These are phyloP conservation scores for Clonostachys solani DNA, from an alignment of 2,329 filamentous ascomycete genomes.

Conservation along the genomic window DNA sequence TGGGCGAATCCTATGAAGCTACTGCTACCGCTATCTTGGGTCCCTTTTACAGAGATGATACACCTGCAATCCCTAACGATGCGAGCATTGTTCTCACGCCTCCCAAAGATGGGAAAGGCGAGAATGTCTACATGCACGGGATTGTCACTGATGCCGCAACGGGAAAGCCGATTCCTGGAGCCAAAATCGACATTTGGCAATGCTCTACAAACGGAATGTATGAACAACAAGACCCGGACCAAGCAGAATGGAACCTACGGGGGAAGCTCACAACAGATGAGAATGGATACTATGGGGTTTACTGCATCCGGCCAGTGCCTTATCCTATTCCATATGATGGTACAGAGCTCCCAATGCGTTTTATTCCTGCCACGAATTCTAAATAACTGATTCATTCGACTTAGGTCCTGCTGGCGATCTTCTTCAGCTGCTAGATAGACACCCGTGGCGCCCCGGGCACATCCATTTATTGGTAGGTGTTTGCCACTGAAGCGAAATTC, in stretches of 20 bases:
- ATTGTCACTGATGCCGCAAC: constrained; percentile 43
- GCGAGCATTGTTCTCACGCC: constrained; percentile 56
- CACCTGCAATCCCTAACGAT: constrained; percentile 63
- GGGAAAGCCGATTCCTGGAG: constrained; percentile 54
- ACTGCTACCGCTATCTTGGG: constrained; percentile 73
- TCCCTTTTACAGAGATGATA: constrained; percentile 70
- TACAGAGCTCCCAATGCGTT: background rate
- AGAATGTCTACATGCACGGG: constrained; percentile 59
- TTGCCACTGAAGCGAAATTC: background rate
- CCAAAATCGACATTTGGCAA: constrained; percentile 69
- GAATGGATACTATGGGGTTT: constrained; percentile 55
- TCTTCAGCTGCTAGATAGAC: constrained; percentile 24
- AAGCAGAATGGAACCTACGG: constrained; percentile 59
- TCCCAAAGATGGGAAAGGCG: constrained; percentile 23
- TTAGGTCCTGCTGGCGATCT: constrained; percentile 21
- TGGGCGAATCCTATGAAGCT: constrained; percentile 30
- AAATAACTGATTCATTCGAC: constrained; percentile 13
- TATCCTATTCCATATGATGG: constrained; percentile 17
- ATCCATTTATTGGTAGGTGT: constrained; percentile 26
- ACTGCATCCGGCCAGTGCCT: constrained; percentile 49
- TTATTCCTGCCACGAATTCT: constrained; percentile 11
- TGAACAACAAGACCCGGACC: constrained; percentile 66
- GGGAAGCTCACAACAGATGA: constrained; percentile 61
- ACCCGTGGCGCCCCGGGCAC: constrained; percentile 28
- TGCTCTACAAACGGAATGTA: constrained; percentile 59